Conservation (phyloP, 306 rosid genomes). For the Potentilla sterilis region DNA sequence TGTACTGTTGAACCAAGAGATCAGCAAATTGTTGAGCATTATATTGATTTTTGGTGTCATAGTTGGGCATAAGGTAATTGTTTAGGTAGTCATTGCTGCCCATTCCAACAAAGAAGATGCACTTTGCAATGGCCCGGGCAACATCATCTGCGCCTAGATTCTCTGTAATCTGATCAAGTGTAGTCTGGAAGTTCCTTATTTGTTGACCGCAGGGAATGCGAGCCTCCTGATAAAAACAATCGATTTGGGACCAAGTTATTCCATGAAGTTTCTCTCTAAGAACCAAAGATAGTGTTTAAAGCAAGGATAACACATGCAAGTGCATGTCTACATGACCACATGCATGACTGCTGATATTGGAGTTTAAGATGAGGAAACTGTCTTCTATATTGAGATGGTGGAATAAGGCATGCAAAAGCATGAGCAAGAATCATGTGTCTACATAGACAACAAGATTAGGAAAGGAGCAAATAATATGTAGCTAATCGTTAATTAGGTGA, state of each 20-base stretch:
- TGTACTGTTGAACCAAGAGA: slow-evolving; percentile 58
- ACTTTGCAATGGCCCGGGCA: slow-evolving; percentile 41
- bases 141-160: slow-evolving; percentile 54
- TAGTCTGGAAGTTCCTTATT: slow-evolving; percentile 71
- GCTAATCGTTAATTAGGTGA: not conserved
- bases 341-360: too few species aligned
- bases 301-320: not conserved
- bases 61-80: slow-evolving; percentile 94
- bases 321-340: not conserved
- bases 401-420: not conserved
- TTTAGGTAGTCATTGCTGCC: slow-evolving; percentile 96
- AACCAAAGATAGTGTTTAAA: not conserved
- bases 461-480: not conserved
- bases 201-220: slow-evolving; percentile 82
- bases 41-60: slow-evolving; percentile 62
- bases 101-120: slow-evolving; percentile 86
- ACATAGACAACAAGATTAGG: not conserved
- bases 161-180: slow-evolving; percentile 54
- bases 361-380: not conserved
- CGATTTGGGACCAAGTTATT: not conserved
- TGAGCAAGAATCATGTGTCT: not conserved
- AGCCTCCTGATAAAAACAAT: slow-evolving; percentile 46
- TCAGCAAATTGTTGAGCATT: slow-evolving; percentile 65
- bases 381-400: not conserved
- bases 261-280: not conserved